Conservation (phyloP, 306 rosid species). For the Medicago arabica region DNA sequence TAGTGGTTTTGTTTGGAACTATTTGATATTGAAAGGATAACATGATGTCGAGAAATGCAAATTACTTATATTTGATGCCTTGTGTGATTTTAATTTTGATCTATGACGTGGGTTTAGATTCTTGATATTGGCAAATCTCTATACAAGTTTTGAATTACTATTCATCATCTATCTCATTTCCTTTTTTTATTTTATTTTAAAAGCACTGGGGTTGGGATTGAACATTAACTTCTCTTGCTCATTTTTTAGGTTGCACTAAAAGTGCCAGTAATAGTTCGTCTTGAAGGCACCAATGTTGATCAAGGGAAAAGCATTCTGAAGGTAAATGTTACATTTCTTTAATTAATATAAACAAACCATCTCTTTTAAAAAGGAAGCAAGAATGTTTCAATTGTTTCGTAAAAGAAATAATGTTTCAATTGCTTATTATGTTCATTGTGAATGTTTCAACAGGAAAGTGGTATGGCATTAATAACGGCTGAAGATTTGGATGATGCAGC, state of each 20-base stretch:
- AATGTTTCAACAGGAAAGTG: constrained; percentile 82
- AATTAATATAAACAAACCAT: neutral
- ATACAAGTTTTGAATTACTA: neutral
- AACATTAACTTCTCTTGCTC: constrained; percentile 40
- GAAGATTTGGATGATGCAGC: constrained; percentile 99
- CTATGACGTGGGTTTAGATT: constrained; percentile 22
- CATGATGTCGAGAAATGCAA: constrained; percentile 16
- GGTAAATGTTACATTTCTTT: constrained; percentile 47
- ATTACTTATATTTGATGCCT: constrained; percentile 18
- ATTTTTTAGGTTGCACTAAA: constrained; percentile 74
- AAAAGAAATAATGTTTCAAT: constrained; percentile 11
- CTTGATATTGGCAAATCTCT: constrained; percentile 11
- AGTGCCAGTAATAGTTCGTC: constrained; percentile 96
- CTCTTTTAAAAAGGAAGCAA: constrained; percentile 7
- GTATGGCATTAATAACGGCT: constrained; percentile 85
- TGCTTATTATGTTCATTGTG: constrained; percentile 32
- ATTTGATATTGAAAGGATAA: constrained; percentile 6
- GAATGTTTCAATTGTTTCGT: constrained; percentile 25
- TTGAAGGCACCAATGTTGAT: constrained; percentile 97
- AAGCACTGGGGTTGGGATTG: neutral
- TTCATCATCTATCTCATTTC: neutral
- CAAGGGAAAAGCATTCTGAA: constrained; percentile 92
- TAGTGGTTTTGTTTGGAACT: constrained; percentile 7
- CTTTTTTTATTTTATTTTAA: neutral
- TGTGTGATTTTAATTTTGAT: constrained; percentile 35